Evolutionary conservation across 768 basidiomycete genomes (phyloP), one percentile per base, ranked within the genome.

Genomic region (Leccinum fibrillosum): DNA sequence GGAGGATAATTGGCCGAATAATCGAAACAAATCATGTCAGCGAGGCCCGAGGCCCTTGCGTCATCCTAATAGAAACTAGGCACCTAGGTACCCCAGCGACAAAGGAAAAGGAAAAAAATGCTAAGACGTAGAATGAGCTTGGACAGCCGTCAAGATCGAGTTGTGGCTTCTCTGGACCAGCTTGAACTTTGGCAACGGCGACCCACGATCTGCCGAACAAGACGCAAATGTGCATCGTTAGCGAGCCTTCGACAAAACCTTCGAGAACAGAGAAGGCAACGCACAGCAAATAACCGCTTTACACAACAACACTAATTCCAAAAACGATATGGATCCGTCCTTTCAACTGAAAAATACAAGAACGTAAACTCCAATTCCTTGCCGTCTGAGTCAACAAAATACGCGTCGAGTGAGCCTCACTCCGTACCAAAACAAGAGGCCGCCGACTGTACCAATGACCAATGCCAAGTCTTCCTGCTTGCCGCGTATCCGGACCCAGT

Each of bases 131-230:
- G 25, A 26, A 26, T 26, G 25, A 26, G 25, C 25, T 26, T 26
- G 25, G 25, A 26, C 25, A 26, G 25, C 25, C 25, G 25, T 26
- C n/a, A 97, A 78, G 54, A 97, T 92, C 7, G 94, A 82, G 56
- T 93, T 92, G 65, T 88, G 86, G 71, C 96, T 95, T 74, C 94
- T 95, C 80, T 98, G 98, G 56, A 98, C 96, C n/a, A 98, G 84
- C 74, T 98, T 98, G 62, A 98, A 96, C 4, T 98, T 99, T 72
- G 98, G 97, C 49, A 98, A 74, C 6, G 97, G 97, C 6, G 96
- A 98, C 10, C 98, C 97, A 64, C 96, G 96, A 75, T 94, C 92
- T 58, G 11, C 21, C 25, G 25, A 26, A 26, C 25, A 26, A 26
- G 25, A 26, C 25, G 25, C 25, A 7, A 10, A 47, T 2, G 13